Percentiles rank a stretch among this genome's conserved stretches.
phyloP scores from a whole-genome alignment of 2,329 filamentous ascomycete species.

The Penicillium aurantiogriseum region DNA sequence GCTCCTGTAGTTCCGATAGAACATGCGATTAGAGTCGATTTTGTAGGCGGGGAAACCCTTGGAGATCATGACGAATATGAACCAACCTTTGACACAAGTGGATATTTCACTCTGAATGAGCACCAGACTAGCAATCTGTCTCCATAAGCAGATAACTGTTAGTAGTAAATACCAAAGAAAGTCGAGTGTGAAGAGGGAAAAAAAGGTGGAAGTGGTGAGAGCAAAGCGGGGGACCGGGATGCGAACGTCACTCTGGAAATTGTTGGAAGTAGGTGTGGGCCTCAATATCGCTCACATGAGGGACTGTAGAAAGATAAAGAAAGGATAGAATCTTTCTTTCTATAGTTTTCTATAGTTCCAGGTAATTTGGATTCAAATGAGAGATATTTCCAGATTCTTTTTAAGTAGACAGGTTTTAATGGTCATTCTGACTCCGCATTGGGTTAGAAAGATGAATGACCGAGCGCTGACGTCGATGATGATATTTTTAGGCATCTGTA shows the following conservation, averaged over 20 bases:
- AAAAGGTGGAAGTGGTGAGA: not conserved
- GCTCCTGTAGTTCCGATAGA: not conserved
- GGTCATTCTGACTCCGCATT: not conserved
- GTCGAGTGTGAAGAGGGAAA: not conserved
- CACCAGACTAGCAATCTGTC: not conserved
- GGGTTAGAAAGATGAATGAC: not conserved
- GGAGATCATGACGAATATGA: constrained; percentile 4
- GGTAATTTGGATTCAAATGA: not conserved
- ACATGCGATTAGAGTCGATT: constrained; percentile 2
- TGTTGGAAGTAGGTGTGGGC: constrained; percentile 1
- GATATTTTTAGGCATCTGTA: not conserved
- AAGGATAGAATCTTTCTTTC: not conserved
- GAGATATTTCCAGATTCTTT: not conserved
- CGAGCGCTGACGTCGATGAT: not conserved
- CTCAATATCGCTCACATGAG: constrained; percentile 24
- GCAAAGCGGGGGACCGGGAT: constrained; percentile 12
- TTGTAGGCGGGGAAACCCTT: constrained; percentile 7
- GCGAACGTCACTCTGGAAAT: constrained; percentile 5
- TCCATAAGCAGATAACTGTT: not conserved
- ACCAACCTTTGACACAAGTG: constrained; percentile 2
- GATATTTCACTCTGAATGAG: not conserved
- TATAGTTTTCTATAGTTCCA: not conserved
- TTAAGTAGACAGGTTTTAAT: not conserved
- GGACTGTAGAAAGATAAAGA: not conserved
- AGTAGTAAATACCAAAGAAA: not conserved